Conservation (phyloP, 139 green algal genomes). For the Desmodesmus armatus region DNA sequence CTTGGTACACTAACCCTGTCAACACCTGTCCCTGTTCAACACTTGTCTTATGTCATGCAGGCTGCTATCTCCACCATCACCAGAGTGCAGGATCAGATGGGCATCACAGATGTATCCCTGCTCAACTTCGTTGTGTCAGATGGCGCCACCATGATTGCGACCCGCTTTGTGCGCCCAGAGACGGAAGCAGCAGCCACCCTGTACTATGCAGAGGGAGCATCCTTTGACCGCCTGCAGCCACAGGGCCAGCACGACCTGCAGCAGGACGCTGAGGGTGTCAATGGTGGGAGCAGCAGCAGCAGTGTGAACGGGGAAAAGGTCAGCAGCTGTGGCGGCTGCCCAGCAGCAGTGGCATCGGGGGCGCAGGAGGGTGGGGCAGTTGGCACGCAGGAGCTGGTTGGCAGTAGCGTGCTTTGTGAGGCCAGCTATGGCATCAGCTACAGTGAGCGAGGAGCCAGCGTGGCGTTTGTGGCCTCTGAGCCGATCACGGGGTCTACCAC, state of each 20-base stretch:
- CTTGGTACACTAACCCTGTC: too few species aligned
- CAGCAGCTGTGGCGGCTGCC: background rate
- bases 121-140: slow-evolving; percentile 96
- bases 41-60: too few species aligned
- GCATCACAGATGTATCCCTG: slow-evolving; percentile 74
- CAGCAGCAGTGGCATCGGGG: too few species aligned
- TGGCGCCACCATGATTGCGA: slow-evolving; percentile 86
- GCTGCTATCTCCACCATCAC: slow-evolving; percentile 67
- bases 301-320: background rate
- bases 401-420: slow-evolving; percentile 60
- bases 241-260: background rate
- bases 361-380: slow-evolving; percentile 32
- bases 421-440: slow-evolving; percentile 83
- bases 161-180: slow-evolving; percentile 81
- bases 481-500: slow-evolving; percentile 88
- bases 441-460: slow-evolving; percentile 69
- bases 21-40: too few species aligned
- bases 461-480: slow-evolving; percentile 92
- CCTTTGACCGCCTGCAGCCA: slow-evolving; percentile 33
- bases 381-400: slow-evolving; percentile 26
- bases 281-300: background rate
- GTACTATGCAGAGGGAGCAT: slow-evolving; percentile 88
- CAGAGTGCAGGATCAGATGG: slow-evolving; percentile 61
- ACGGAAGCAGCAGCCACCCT: slow-evolving; percentile 78
- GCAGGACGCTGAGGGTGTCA: background rate